These are phyloP conservation scores for Meyerozyma carpophila DNA, from an alignment of 1,139 yeast species.

Conservation along the genomic window DNA sequence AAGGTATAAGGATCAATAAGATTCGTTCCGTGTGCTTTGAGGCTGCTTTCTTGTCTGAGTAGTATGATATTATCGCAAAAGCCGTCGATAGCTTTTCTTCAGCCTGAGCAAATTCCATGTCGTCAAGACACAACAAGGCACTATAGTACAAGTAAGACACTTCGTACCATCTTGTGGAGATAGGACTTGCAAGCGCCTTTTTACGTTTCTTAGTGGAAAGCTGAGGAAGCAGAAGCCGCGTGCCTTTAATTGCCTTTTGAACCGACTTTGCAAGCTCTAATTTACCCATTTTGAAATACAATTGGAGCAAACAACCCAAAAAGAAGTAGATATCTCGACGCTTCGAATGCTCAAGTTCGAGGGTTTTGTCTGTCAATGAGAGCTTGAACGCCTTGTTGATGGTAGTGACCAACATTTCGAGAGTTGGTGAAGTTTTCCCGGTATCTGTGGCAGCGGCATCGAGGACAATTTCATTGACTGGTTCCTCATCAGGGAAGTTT, in stretches of 20 bases:
- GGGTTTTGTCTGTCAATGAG: slow-evolving; percentile 73
- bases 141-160: slow-evolving; percentile 62
- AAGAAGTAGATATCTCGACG: slow-evolving; percentile 68
- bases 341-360: slow-evolving; percentile 45
- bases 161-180: slow-evolving; percentile 44
- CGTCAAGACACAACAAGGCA: slow-evolving; percentile 59
- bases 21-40: slow-evolving; percentile 35
- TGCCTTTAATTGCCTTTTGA: slow-evolving; percentile 64
- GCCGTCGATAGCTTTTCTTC: slow-evolving; percentile 47
- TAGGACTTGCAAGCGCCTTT: slow-evolving; percentile 26
- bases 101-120: slow-evolving; percentile 52
- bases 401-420: slow-evolving; percentile 59
- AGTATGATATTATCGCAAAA: slow-evolving; percentile 25
- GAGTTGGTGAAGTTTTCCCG: slow-evolving; percentile 10
- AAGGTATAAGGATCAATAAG: slow-evolving; percentile 49
- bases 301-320: slow-evolving; percentile 64
- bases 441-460: slow-evolving; percentile 9
- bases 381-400: slow-evolving; percentile 71
- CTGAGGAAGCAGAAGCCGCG: slow-evolving; percentile 41
- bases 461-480: slow-evolving; percentile 2
- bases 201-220: slow-evolving; percentile 1
- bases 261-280: slow-evolving; percentile 75
- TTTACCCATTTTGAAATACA: slow-evolving; percentile 67
- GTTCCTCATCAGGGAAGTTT: slow-evolving; percentile 25
- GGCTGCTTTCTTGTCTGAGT: slow-evolving; percentile 13